Evolutionary conservation across 2,329 filamentous ascomycete genomes (phyloP), one percentile per base, ranked within the genome.

Genomic region (Aspergillus sp.): DNA sequence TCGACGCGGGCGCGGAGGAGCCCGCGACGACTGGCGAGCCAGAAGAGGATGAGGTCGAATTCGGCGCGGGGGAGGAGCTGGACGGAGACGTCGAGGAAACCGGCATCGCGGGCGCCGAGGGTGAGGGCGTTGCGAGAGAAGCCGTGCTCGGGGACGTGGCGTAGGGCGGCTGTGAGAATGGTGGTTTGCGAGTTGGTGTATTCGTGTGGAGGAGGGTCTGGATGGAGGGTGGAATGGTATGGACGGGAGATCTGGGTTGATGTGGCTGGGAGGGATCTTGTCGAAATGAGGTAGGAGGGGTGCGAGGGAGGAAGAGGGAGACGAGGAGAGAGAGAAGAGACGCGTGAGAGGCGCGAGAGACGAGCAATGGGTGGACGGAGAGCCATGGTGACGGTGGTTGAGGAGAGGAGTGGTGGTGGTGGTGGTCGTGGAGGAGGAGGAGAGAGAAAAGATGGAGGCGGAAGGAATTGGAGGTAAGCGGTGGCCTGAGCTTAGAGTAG

Each of bases 61-160:
- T 86, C 82, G 6, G 89, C 90, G 40, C 87, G 81, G 1, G 90
- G 86, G 51, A 99, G 85, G 17, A 97, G 77, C 65, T 91, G 92
- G 9, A 89, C 85, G 54, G 89, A 92, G 53, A 93, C 91, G 67
- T 94, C 89, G 48, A 91, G 85, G 70, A 93, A 96, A 42, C 92
- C 91, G 16, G 87, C 85, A 65, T 96, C 91, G 64, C 85, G 85
- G 55, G 90, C 90, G 56, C 93, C 94, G 19, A 88, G 81, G 41
- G 83, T 82, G 9, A 99, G 80, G 0, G 92, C 79, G 17, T 83
- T 79, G 45, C 80, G 76, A 0, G 90, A 89, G 79, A 97, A 99
- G 68, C 94, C 94, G 69, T 91, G 82, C 47, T 81, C 71, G 16
- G 91, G 91, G 9, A 97, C 85, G 70, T 96, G 88, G 25, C 75